Conservation (phyloP, 768 basidiomycete genomes). For the Leccinum longicurvipes region DNA sequence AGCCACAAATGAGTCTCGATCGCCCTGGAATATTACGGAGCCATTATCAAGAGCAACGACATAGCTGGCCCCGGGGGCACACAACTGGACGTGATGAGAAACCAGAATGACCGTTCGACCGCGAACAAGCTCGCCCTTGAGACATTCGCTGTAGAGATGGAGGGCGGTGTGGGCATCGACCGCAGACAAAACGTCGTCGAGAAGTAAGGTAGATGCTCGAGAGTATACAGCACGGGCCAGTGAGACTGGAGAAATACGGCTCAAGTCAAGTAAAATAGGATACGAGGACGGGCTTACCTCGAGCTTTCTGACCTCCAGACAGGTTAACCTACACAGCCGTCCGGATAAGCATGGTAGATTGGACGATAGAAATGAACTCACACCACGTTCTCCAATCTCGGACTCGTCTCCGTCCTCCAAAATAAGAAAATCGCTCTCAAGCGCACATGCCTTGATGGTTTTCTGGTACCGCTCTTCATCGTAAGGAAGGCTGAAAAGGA, state of each 20-base stretch:
- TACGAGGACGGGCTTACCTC: constrained; percentile 40
- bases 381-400: constrained; percentile 85
- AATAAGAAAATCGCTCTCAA: constrained; percentile 73
- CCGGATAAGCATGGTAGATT: neutral
- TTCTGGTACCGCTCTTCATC: constrained; percentile 70
- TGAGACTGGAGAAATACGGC: constrained; percentile 44
- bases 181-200: constrained; percentile 75
- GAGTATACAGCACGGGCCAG: constrained; percentile 88
- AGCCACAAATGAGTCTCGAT: constrained; percentile 56
- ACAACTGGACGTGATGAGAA: constrained; percentile 92
- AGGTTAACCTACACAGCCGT: constrained; percentile 25
- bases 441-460: constrained; percentile 74
- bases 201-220: constrained; percentile 71
- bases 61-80: constrained; percentile 73
- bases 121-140: constrained; percentile 74
- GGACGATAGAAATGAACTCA: constrained; percentile 25
- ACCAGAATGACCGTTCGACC: constrained; percentile 85
- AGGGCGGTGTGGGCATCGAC: constrained; percentile 87
- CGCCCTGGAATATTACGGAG: constrained; percentile 72
- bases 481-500: constrained; percentile 76
- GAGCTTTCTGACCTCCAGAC: constrained; percentile 63
- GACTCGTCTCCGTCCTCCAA: constrained; percentile 86
- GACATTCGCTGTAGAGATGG: constrained; percentile 75
- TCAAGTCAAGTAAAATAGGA: neutral
- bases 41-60: constrained; percentile 75